phyloP scores from a whole-genome alignment of 1,284 basidiomycete species.

The Nidula niveotomentosa region DNA sequence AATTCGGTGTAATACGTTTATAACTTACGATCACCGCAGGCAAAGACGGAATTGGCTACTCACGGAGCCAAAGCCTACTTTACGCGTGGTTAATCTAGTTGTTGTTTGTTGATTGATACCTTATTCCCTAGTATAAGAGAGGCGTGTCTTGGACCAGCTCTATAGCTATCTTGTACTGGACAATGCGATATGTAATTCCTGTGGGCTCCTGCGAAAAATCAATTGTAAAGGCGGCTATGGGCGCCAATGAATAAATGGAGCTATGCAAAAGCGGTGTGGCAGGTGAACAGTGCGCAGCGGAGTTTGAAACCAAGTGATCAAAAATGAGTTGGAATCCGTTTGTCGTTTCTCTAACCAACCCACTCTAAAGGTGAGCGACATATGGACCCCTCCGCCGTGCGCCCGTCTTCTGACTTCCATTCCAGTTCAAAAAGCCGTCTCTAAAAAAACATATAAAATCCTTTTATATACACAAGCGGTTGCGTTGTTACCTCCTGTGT shows the following conservation, averaged over 20 bases:
- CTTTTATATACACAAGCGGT: constrained; percentile 63
- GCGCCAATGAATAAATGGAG: no score
- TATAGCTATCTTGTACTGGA: background rate
- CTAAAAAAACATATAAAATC: constrained; percentile 57
- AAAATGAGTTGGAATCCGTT: constrained; percentile 21
- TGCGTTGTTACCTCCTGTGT: constrained; percentile 71
- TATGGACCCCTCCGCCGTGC: background rate
- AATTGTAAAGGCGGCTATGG: no score
- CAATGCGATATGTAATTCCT: background rate
- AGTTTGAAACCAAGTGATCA: constrained; percentile 37
- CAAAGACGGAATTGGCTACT: constrained; percentile 81
- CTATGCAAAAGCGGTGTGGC: background rate
- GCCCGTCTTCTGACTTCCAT: constrained; percentile 5
- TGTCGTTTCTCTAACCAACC: constrained; percentile 36
- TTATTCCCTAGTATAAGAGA: background rate
- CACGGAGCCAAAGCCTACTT: constrained; percentile 91
- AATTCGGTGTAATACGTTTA: background rate
- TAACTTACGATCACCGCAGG: constrained; percentile 38
- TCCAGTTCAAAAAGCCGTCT: constrained; percentile 47
- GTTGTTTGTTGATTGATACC: background rate
- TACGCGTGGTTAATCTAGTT: constrained; percentile 58
- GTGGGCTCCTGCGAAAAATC: background rate
- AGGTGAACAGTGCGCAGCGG: constrained; percentile 36
- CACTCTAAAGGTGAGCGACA: constrained; percentile 36
- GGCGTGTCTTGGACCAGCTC: background rate